A percentile compares a stretch with the other conserved stretches of the same genome.
Conservation (phyloP, 208 protist species). For the Strigomonas galati region DNA sequence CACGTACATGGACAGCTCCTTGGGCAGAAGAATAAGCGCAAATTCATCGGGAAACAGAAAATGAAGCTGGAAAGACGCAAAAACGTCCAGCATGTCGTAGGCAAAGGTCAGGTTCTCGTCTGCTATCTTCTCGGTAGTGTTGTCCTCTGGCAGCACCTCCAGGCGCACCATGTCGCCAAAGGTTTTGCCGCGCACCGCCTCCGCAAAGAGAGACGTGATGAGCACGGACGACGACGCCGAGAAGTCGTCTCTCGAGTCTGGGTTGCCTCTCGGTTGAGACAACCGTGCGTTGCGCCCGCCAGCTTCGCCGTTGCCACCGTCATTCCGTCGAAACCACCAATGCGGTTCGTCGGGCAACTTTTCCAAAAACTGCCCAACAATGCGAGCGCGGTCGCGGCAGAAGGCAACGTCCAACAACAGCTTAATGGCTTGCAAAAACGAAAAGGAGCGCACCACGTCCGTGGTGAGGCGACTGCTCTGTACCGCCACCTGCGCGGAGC, state of each 20-base stretch:
- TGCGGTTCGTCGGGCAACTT: conserved; percentile 50
- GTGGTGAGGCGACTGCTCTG: not conserved
- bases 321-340: conserved; percentile 54
- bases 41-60: conserved; percentile 60
- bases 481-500: not conserved
- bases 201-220: conserved; percentile 8
- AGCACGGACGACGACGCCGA: not conserved
- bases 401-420: conserved; percentile 78
- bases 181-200: conserved; percentile 5
- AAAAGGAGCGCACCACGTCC: conserved; percentile 13
- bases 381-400: conserved; percentile 66
- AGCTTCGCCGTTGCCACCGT: not conserved
- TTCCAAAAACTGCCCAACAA: conserved; percentile 68
- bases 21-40: conserved; percentile 54
- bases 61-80: conserved; percentile 66
- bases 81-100: conserved; percentile 52
- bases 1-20: conserved; percentile 43
- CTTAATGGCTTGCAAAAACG: conserved; percentile 40
- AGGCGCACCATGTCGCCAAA: conserved; percentile 8
- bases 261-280: no score
- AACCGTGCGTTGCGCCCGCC: not conserved
- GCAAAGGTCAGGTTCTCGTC: conserved; percentile 3
- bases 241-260: not conserved
- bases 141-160: not conserved
- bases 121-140: not conserved